These are phyloP conservation scores for Isatis lusitanica DNA, from an alignment of 441 rosid genomes.

Conservation along the genomic window DNA sequence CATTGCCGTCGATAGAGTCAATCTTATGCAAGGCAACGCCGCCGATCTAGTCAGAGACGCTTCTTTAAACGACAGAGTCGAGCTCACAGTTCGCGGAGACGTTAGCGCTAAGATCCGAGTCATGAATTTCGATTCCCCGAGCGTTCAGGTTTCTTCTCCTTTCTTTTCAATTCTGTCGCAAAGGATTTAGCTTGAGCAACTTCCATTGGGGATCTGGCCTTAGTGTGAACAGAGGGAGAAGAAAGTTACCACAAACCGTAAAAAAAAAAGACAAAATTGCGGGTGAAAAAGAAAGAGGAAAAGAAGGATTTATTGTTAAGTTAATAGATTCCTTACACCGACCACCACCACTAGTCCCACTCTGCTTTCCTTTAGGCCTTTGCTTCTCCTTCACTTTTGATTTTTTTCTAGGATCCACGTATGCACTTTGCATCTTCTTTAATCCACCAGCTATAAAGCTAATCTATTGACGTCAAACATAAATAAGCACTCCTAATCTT, in stretches of 20 bases:
- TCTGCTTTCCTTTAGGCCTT: slow-evolving; percentile 26
- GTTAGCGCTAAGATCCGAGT: slow-evolving; percentile 95
- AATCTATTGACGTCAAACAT: neutral
- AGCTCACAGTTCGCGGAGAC: slow-evolving; percentile 76
- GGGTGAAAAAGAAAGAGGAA: neutral
- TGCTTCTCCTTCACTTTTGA: slow-evolving; percentile 35
- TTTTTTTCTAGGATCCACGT: slow-evolving; percentile 27
- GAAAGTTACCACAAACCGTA: slow-evolving; percentile 6
- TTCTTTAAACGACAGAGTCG: slow-evolving; percentile 79
- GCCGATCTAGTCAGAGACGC: slow-evolving; percentile 78
- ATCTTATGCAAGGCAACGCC: slow-evolving; percentile 84
- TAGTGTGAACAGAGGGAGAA: no score
- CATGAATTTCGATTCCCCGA: slow-evolving; percentile 83
- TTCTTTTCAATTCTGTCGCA: neutral
- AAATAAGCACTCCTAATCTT: no score
- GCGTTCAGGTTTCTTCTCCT: slow-evolving; percentile 62
- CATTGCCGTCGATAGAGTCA: slow-evolving; percentile 76
- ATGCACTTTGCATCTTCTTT: slow-evolving; percentile 1
- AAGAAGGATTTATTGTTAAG: slow-evolving; percentile 17
- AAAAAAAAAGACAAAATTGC: neutral
- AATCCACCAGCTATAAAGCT: neutral
- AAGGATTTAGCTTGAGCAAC: no score
- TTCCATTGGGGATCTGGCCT: no score
- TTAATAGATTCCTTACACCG: slow-evolving; percentile 33
- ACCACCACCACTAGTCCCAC: slow-evolving; percentile 34